Evolutionary conservation across 805 yeast genomes (phyloP), one percentile per base, ranked within the genome.

Genomic region (Kuraishia cidri): DNA sequence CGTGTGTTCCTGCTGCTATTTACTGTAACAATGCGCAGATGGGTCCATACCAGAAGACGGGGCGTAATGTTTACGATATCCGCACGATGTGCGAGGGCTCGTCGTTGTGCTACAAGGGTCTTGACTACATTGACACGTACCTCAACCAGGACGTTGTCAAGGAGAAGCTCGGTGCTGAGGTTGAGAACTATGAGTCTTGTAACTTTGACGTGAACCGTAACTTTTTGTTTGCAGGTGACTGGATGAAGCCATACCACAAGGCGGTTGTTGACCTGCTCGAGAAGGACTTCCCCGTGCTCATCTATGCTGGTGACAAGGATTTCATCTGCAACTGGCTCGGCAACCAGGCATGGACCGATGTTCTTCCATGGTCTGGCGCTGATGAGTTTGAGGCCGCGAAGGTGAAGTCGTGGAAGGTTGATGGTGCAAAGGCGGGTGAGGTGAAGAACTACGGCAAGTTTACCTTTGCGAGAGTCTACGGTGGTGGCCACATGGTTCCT

Each of bases 251-350:
- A 17, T 86, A 78, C 69, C 92, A 85, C 52, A 71, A 66, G 45
- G 75, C 73, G 32, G 85, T 90, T 25, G 65, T 78, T 16, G 76
- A 75, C 29, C 60, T 87, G 40, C 69, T 90, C 45, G 87, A 86
- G 40, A 54, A 68, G 16, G 80, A 69, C 8, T 48, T 88, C 31
- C 96, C 96, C 3, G 88, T 87, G 17, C 69, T 90, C 54, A 69
- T 90, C 40, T 90, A 88, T 48, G 95, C 95, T 11, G 97, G 97
- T 52, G 96, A 88, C 62, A 85, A 86, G 62, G 97, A 88, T 59
- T 88, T 79, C 59, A 88, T 88, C 52, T 88, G 97, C 64, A 88
- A 90, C 65, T 88, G 96, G 96, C 70, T 90, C 50, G 97, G 97
- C 42, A 87, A 87, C 56, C 73, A 76, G 50, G 92, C 81, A 11